phyloP scores from a whole-genome alignment of 2,329 filamentous ascomycete genomes.

The Colletotrichum graminicola region DNA sequence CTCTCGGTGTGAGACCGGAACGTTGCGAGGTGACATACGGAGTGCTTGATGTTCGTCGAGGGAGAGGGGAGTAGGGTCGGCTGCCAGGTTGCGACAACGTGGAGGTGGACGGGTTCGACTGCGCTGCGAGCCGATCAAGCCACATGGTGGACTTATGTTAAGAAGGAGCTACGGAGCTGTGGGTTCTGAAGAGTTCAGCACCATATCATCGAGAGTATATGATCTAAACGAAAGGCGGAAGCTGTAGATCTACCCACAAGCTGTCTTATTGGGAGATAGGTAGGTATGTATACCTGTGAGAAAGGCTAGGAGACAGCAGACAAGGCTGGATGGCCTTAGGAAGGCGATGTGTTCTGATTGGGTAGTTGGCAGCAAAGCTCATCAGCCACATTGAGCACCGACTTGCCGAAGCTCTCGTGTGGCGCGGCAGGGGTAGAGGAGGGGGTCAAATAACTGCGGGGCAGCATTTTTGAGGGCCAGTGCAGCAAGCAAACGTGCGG shows the following conservation, averaged over 20 bases:
- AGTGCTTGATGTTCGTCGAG: slow-evolving; percentile 75
- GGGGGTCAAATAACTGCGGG: slow-evolving; percentile 22
- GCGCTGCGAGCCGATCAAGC: slow-evolving; percentile 87
- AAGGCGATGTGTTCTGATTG: slow-evolving; percentile 32
- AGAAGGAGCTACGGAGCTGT: slow-evolving; percentile 39
- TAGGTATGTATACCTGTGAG: slow-evolving; percentile 11
- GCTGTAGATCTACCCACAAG: background rate
- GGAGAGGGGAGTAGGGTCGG: slow-evolving; percentile 79
- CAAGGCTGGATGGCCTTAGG: slow-evolving; percentile 30
- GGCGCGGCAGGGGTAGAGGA: slow-evolving; percentile 30
- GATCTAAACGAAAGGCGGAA: background rate
- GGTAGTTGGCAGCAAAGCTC: background rate
- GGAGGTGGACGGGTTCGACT: slow-evolving; percentile 70
- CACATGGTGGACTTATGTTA: slow-evolving; percentile 71
- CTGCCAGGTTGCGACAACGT: slow-evolving; percentile 64
- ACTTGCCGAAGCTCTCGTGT: slow-evolving; percentile 8
- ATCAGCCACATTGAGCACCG: slow-evolving; percentile 23
- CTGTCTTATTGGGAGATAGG: slow-evolving; percentile 26
- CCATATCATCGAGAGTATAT: slow-evolving; percentile 23
- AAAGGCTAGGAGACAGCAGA: slow-evolving; percentile 16
- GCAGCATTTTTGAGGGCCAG: slow-evolving; percentile 26
- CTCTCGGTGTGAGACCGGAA: slow-evolving; percentile 75
- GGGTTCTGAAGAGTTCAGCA: slow-evolving; percentile 1
- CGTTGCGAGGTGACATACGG: slow-evolving; percentile 77
- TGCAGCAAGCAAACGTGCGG: slow-evolving; percentile 37